These are phyloP conservation scores for Colletotrichum gloeosporioides DNA, from an alignment of 2,329 filamentous ascomycete species.

Conservation along the genomic window DNA sequence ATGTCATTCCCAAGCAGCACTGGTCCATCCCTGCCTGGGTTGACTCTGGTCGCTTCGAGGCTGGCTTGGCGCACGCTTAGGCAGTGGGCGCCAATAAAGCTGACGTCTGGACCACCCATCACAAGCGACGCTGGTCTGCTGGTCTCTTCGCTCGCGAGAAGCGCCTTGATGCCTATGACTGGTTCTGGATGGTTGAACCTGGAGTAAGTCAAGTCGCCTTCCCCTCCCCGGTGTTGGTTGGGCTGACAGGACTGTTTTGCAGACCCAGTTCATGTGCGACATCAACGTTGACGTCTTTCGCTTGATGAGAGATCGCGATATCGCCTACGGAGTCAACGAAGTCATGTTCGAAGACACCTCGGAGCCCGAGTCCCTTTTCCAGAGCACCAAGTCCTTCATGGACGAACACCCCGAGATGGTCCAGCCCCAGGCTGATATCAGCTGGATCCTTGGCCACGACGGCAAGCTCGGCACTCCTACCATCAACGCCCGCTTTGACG, in stretches of 20 bases:
- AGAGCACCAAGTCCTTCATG: constrained; percentile 50
- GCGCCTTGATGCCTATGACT: constrained; percentile 65
- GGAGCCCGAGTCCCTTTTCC: constrained; percentile 49
- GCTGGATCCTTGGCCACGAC: constrained; percentile 48
- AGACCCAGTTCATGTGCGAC: constrained; percentile 61
- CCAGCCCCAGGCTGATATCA: constrained; percentile 52
- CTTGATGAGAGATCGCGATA: constrained; percentile 84
- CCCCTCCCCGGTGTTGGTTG: not conserved
- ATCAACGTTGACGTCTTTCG: constrained; percentile 87
- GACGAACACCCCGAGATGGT: constrained; percentile 47
- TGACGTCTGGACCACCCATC: constrained; percentile 70
- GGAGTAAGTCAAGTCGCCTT: constrained; percentile 48
- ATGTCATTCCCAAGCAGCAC: constrained; percentile 76
- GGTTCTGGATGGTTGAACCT: constrained; percentile 67
- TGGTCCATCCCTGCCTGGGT: constrained; percentile 80
- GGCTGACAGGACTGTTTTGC: constrained; percentile 10
- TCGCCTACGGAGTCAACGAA: constrained; percentile 74
- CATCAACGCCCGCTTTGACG: not conserved
- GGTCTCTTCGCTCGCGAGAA: constrained; percentile 83
- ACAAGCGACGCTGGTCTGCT: constrained; percentile 84
- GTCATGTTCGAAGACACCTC: constrained; percentile 50
- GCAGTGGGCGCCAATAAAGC: constrained; percentile 66
- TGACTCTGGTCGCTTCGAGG: constrained; percentile 67
- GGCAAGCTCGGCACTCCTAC: not conserved
- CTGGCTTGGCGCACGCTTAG: constrained; percentile 68